These are phyloP conservation scores for Leccinum disarticulatum DNA, from an alignment of 768 basidiomycete species.

Conservation along the genomic window DNA sequence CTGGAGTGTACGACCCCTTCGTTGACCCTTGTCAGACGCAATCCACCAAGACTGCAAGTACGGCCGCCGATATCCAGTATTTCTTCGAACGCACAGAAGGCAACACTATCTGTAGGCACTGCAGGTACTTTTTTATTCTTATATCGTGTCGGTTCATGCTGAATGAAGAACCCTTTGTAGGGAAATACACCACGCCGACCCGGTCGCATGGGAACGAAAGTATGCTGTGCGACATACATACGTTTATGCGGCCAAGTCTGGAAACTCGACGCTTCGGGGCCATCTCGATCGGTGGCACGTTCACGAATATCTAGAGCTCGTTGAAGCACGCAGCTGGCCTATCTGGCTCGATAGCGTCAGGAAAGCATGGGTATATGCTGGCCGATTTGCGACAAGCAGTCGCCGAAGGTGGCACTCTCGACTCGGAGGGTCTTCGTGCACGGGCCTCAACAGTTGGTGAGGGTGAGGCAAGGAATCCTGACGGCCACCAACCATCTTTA, in stretches of 20 bases:
- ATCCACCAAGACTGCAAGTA: background rate
- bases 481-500: too few relatives aligned
- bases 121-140: background rate
- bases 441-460: too few relatives aligned
- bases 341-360: background rate
- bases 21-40: background rate
- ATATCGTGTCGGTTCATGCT: too few relatives aligned
- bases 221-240: background rate
- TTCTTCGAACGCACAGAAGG: background rate
- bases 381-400: background rate
- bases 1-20: background rate
- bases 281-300: background rate
- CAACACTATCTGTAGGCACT: background rate
- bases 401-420: background rate
- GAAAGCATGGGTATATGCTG: background rate
- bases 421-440: background rate
- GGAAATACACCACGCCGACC: background rate
- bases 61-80: background rate
- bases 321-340: background rate
- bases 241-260: background rate
- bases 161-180: background rate
- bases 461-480: background rate
- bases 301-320: background rate
- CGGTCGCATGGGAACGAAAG: background rate
- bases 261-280: background rate